Conservation (phyloP, 2,329 filamentous ascomycete species). For the Penicillium thymicola region DNA sequence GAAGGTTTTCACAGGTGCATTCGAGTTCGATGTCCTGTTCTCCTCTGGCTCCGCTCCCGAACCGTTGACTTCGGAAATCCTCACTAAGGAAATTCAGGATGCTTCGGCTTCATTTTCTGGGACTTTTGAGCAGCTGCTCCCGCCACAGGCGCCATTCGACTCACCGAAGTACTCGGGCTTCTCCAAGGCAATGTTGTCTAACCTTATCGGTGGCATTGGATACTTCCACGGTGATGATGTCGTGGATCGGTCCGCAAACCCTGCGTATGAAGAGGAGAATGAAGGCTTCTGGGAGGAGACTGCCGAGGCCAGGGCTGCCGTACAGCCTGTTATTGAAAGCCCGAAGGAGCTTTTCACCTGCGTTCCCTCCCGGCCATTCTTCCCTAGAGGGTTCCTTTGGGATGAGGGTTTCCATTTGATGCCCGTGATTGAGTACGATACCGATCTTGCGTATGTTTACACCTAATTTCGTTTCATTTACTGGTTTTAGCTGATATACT, state of each 20-base stretch:
- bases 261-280: slow-evolving; percentile 90
- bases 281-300: slow-evolving; percentile 96
- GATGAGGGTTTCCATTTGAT: slow-evolving; percentile 96
- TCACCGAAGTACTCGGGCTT: slow-evolving; percentile 72
- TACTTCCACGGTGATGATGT: slow-evolving; percentile 90
- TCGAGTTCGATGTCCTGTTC: slow-evolving; percentile 90
- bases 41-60: slow-evolving; percentile 67
- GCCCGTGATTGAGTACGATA: slow-evolving; percentile 90
- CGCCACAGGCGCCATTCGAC: slow-evolving; percentile 72
- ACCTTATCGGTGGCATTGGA: slow-evolving; percentile 87
- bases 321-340: slow-evolving; percentile 68
- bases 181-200: slow-evolving; percentile 87
- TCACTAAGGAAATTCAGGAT: slow-evolving; percentile 67
- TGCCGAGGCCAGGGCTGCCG: slow-evolving; percentile 69
- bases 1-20: slow-evolving; percentile 84
- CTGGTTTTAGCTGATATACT: slow-evolving; percentile 11
- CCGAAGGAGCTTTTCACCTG: slow-evolving; percentile 87
- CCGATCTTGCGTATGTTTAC: slow-evolving; percentile 65
- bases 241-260: slow-evolving; percentile 85
- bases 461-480: background rate
- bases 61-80: slow-evolving; percentile 56
- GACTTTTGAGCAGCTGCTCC: slow-evolving; percentile 70
- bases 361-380: slow-evolving; percentile 91
- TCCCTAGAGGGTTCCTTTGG: slow-evolving; percentile 95
- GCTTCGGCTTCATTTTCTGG: slow-evolving; percentile 67